Base-by-base conservation (phyloP, 1,284 basidiomycete genomes). In the Rhodotorula mucilaginosa region DNA sequence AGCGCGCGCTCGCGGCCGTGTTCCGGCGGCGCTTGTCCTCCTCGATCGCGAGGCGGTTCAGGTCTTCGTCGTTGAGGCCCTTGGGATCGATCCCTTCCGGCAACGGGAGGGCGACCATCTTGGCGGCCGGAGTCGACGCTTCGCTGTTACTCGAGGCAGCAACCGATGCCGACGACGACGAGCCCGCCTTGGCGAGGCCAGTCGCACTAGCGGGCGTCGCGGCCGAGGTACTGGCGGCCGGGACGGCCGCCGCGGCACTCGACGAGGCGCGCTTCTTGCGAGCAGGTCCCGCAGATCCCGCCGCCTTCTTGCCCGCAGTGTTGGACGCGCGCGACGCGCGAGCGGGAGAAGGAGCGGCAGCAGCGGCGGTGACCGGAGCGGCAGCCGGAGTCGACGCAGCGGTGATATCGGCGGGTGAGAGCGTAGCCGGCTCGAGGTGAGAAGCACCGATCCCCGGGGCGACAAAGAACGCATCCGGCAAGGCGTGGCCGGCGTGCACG, bases 21-120 rank as follows among this genome's bases (percentile, higher is more conserved):
- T 99, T 99, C 61, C 96, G 85, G 71, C 93, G 86, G 52, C 96
- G 89, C 83, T 98, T 99, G 83, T 96, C 93, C 80, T 96, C 93
- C 2, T 89, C 82, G 58, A 74, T 58, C 48, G 75, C 75, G 31
- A 76, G 61, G 18, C 54, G 47, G 71, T 76, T 74, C 56, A 69
- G 54, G 56, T 72, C 63, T 23, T 76, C 75, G 44, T 76, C 75
- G 54, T 62, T 65, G 67, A 66, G 64, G 26, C 56, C 64, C 16
- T 52, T 63, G 12, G 69, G 49, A 52, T 71, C 58, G 66, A 71
- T 34, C 2, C 68, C 69, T 31, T 71, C 69, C 23, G 67, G 61
- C 7, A 61, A 44, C 21, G 72, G 67, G 5, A 70, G 57, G 54
- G 58, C 39, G 58, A 56, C 16, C 23, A 29, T 26, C 39, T 52